Conservation (phyloP, 2,329 filamentous ascomycete species). For the Nemania abortiva region DNA sequence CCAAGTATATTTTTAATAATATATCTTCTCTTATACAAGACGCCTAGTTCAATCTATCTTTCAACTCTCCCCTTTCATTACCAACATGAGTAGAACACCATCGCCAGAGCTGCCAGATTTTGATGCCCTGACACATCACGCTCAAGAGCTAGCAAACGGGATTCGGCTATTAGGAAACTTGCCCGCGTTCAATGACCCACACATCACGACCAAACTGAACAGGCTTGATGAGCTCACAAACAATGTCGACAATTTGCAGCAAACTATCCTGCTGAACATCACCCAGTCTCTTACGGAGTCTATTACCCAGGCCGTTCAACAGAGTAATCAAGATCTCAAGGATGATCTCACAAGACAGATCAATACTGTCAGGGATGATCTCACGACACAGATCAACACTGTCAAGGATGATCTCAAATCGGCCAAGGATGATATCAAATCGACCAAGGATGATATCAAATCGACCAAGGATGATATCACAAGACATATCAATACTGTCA, state of each 20-base stretch:
- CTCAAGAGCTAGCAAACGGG: background rate
- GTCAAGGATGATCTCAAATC: background rate
- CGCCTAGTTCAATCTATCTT: background rate
- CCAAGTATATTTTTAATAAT: background rate
- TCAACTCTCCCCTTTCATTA: background rate
- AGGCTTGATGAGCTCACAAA: conserved; percentile 2
- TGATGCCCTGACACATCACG: background rate
- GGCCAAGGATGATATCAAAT: background rate
- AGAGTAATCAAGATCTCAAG: background rate
- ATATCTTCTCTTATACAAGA: background rate
- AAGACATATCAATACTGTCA: background rate
- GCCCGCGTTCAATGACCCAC: background rate
- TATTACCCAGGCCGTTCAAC: background rate
- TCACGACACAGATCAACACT: background rate
- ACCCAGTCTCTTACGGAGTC: background rate
- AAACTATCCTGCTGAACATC: background rate
- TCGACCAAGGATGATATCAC: background rate
- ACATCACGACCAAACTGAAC: background rate
- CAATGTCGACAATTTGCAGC: conserved; percentile 1
- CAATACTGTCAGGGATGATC: background rate
- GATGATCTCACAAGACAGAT: background rate
- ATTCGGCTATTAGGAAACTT: background rate
- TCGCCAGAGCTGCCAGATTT: background rate
- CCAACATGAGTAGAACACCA: conserved; percentile 5
- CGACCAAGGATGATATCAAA: background rate